phyloP scores from a whole-genome alignment of 2,329 filamentous ascomycete species.

The Tolypocladium tundrense region DNA sequence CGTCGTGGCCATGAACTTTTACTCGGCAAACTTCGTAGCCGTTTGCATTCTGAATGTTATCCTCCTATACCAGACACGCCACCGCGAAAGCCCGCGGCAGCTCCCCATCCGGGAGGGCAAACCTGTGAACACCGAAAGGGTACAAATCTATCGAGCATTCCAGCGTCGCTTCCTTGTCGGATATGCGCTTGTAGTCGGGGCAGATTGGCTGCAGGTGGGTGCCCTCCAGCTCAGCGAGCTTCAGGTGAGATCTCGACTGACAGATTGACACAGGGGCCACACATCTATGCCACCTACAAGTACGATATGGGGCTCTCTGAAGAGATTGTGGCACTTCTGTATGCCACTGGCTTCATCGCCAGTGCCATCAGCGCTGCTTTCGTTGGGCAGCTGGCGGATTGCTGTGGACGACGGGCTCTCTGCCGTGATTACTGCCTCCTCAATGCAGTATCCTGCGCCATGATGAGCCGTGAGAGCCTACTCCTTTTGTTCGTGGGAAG shows the following conservation, averaged over 20 bases:
- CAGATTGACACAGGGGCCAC: slow-evolving; percentile 24
- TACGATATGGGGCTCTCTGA: slow-evolving; percentile 36
- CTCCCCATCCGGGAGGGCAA: too few species aligned
- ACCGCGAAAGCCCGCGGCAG: too few species aligned
- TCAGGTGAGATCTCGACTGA: background rate
- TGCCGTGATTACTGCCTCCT: slow-evolving; percentile 44
- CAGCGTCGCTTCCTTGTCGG: background rate
- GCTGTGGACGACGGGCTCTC: slow-evolving; percentile 36
- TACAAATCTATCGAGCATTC: background rate
- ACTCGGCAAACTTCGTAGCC: background rate
- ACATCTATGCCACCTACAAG: slow-evolving; percentile 42
- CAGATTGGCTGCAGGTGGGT: slow-evolving; percentile 1
- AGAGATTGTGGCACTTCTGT: slow-evolving; percentile 31
- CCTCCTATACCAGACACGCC: background rate
- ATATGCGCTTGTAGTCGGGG: background rate
- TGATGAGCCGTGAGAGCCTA: slow-evolving; percentile 33
- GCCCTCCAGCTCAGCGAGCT: background rate
- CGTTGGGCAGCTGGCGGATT: slow-evolving; percentile 27
- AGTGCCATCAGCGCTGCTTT: slow-evolving; percentile 34
- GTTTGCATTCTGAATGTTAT: background rate
- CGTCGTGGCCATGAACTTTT: slow-evolving; percentile 3
- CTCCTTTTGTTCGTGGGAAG: slow-evolving; percentile 41
- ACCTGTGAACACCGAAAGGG: background rate
- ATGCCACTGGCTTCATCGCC: slow-evolving; percentile 36
- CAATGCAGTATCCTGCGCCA: slow-evolving; percentile 41